Base-by-base conservation (phyloP, 371 early-diverging fungal species). In the Mucor indicus region DNA sequence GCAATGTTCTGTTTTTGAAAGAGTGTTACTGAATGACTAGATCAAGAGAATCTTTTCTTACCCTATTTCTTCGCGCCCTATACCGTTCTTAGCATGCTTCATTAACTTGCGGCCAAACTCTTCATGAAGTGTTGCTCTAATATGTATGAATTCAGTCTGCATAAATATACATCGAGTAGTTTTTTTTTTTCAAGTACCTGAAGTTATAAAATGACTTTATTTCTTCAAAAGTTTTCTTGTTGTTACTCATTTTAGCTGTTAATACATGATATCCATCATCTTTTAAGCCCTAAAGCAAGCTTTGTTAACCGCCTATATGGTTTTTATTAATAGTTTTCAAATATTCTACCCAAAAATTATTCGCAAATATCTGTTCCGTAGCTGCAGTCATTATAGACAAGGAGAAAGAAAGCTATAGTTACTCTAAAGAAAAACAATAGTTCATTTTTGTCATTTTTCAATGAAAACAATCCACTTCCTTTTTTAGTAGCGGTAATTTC, bases 61-160 rank as follows among this genome's bases (percentile, higher is more conserved):
- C 87, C 93, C 93, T n/a, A 81, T 80, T 53, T 96, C 97, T 51
- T 95, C 95, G 44, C 80, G 83, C 0, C 93, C 89, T 21, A 89
- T 72, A 23, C 85, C 86, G 1, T 72, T 57, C 48, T 88, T 90
- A 10, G 92, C 72, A 19, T 92, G 75, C 60, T 92, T 93, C 33
- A 79, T 49, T 43, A 95, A 53, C 45, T 85, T 81, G 57, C 86
- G 88, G 25, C 89, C 92, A 56, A 91, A 83, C 5, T 95, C 94
- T 57, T 95, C 95, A 41, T 95, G 94, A 32, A 94, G 67, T 0
- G 77, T 55, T 0, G 93, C 88, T 37, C 95, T 84, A 62, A 55
- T 5, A 9, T 44, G 27, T 30, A 79, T 19, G 1, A 39, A 1
- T 17, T 39, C 22, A 13, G 38, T 10, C 25, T 11, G n/a, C n/a